Conservation (phyloP, 2,329 filamentous ascomycete species). For the Aspergillus tanneri region DNA sequence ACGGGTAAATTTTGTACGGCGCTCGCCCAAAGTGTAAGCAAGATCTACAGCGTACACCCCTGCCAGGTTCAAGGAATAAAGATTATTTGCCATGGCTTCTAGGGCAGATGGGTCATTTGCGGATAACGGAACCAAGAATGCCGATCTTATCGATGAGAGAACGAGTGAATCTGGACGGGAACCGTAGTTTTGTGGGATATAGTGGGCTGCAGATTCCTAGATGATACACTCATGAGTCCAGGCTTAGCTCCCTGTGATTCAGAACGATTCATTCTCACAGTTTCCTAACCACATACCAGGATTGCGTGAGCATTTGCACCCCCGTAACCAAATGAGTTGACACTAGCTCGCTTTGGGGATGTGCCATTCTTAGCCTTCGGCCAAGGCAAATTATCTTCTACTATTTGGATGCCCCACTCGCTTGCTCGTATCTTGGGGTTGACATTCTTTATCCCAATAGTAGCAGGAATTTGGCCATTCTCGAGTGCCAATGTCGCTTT, state of each 20-base stretch:
- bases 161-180: background rate
- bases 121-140: background rate
- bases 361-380: background rate
- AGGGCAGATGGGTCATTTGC: background rate
- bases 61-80: background rate
- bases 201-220: no score
- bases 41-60: slow-evolving; percentile 5
- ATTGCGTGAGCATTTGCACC: slow-evolving; percentile 49
- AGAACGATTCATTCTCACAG: background rate
- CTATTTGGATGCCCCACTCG: background rate
- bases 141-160: no score
- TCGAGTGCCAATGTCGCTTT: background rate
- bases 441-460: background rate
- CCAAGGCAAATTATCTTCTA: background rate
- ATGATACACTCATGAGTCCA: no score
- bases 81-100: background rate
- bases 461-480: background rate
- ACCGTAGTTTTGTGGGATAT: no score
- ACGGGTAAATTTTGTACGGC: slow-evolving; percentile 1
- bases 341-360: slow-evolving; percentile 25
- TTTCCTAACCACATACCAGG: slow-evolving; percentile 35
- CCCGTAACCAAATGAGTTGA: slow-evolving; percentile 49
- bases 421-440: background rate
- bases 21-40: slow-evolving; percentile 11
- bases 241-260: background rate